Base-by-base conservation (phyloP, 164 flowering plant species). In the Tetrastigma voinierianum region DNA sequence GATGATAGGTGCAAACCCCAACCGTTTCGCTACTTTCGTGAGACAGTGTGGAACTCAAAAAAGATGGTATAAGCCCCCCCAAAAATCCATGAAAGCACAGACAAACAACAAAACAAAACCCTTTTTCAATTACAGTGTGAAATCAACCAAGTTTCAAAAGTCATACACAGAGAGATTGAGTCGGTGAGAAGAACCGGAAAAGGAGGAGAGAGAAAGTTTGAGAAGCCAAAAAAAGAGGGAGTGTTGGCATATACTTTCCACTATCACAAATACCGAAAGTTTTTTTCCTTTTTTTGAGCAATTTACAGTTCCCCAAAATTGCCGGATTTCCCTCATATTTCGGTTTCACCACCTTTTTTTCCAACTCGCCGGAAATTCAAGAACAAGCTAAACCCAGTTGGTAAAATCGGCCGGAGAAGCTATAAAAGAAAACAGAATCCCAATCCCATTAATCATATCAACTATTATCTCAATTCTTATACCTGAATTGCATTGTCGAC, bases 401-500 rank as follows among this genome's bases (percentile, higher is more conserved):
- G n/a, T 12, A 49, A 49, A 49, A 49, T n/a, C 16, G 1, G n/a
- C 52, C 52, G 52, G 52, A 49, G n/a, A 14, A 49, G 15, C 52
- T 11, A 49, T 15, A 60, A 25, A 44, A 24, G 24, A 16, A 2
- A 18, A 49, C 60, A 46, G 54, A 25, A 62, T 55, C 4, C 57
- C 62, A 46, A 46, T 1, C 15, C 23, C 6, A 1, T 13, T 40
- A 13, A 32, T 32, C 40, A 2, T 32, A 32, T 32, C 40, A 32
- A 32, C 3, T 32, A 32, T 32, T 4, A 3, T 32, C 40, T 3
- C 40, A 32, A 4, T 32, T 32, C n/a, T 9, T 24, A 6, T 67
- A 80, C 86, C 83, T 85, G 80, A 71, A 76, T 64, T n/a, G 75
- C n/a, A n/a, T n/a, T 73, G 23, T 78, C 84, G 0, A 14, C 61